Percentiles rank a stretch among this genome's conserved stretches.
phyloP scores from a whole-genome alignment of 2,329 filamentous ascomycete species.

The Hypoxylon sp. region DNA sequence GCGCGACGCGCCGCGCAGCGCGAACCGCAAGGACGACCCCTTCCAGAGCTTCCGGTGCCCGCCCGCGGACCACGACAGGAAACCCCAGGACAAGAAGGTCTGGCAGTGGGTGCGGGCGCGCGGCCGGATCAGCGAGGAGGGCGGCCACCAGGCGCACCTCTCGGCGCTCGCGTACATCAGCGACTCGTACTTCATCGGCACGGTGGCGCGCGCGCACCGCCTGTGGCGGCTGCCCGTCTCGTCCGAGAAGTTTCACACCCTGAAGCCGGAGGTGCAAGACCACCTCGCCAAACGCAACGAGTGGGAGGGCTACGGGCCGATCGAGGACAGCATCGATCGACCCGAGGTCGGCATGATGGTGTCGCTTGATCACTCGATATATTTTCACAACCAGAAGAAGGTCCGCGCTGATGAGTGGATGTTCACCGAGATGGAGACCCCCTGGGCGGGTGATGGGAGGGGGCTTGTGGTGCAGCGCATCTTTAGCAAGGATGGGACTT shows the following conservation, averaged over 20 bases:
- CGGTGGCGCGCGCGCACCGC: conserved; percentile 80
- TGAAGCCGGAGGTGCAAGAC: conserved; percentile 53
- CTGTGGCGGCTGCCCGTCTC: conserved; percentile 75
- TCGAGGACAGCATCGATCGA: conserved; percentile 59
- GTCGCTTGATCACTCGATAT: conserved; percentile 77
- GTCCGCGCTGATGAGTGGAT: conserved; percentile 78
- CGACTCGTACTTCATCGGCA: conserved; percentile 93
- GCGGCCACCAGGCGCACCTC: conserved; percentile 82
- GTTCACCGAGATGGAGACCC: conserved; percentile 80
- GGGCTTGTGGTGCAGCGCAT: conserved; percentile 80
- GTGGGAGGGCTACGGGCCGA: conserved; percentile 55
- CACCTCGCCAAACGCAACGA: conserved; percentile 52
- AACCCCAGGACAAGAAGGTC: conserved; percentile 70
- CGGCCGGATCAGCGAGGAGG: conserved; percentile 75
- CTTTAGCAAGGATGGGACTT: conserved; percentile 72
- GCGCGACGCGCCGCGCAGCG: conserved; percentile 45
- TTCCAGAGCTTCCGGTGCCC: conserved; percentile 54
- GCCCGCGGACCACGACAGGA: conserved; percentile 48
- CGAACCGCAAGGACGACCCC: conserved; percentile 50
- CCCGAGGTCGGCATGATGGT: conserved; percentile 85
- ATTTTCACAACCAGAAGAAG: conserved; percentile 68
- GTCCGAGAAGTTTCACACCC: conserved; percentile 61
- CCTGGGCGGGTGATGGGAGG: conserved; percentile 80
- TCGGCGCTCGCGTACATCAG: conserved; percentile 92
- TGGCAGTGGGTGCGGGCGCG: conserved; percentile 78